Conservation (phyloP, 2,329 filamentous ascomycete genomes). For the Diaporthe sp. region DNA sequence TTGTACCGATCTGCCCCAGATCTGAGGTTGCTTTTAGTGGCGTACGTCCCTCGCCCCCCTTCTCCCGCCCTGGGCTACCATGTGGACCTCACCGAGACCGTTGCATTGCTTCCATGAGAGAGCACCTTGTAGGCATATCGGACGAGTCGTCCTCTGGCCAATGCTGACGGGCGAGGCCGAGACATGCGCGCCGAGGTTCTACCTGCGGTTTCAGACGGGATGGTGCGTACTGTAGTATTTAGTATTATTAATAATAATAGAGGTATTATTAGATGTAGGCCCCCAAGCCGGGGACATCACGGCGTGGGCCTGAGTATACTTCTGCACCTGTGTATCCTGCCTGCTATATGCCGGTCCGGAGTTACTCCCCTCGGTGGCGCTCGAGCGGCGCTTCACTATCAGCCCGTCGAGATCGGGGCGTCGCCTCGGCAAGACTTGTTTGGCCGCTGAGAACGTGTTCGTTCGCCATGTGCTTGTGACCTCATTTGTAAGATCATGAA, state of each 20-base stretch:
- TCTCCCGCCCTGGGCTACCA: not conserved
- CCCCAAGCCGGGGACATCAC: not conserved
- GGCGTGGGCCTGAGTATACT: not conserved
- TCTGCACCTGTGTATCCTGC: not conserved
- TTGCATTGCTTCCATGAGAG: constrained; percentile 1
- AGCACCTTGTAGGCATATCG: constrained; percentile 18
- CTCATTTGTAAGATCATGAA: not conserved
- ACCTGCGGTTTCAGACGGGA: constrained; percentile 1
- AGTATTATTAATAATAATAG: not conserved
- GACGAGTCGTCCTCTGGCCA: constrained; percentile 27
- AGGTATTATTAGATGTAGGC: not conserved
- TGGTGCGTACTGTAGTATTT: not conserved
- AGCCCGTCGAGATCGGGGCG: constrained; percentile 17
- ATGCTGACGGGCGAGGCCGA: constrained; percentile 32
- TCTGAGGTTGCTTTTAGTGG: not conserved
- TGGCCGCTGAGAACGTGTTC: not conserved
- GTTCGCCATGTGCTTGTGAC: not conserved
- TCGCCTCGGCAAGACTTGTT: constrained; percentile 12
- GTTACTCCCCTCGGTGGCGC: constrained; percentile 7
- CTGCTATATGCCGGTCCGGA: constrained; percentile 25
- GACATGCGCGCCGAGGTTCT: not conserved
- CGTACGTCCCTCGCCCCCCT: not conserved
- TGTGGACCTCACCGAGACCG: constrained; percentile 19
- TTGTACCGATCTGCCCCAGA: constrained; percentile 25
- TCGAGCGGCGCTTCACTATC: constrained; percentile 2